Evolutionary conservation across 495 filamentous ascomycete genomes (phyloP), one percentile per base, ranked within the genome.

Genomic region (Penicillium parvum): DNA sequence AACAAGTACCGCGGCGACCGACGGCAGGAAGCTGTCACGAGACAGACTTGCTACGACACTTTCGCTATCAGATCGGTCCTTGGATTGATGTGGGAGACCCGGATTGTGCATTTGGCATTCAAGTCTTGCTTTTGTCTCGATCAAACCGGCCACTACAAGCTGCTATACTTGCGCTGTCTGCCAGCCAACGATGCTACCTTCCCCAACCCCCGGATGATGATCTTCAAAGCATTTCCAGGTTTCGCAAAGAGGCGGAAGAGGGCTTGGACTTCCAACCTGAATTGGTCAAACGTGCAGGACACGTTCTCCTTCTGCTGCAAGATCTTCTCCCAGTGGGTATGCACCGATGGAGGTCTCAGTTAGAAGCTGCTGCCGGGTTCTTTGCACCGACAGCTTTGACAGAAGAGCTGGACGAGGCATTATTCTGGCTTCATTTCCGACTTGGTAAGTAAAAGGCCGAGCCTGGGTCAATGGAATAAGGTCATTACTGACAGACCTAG

Each of bases 61-160:
- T 60, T 15, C 53, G 57, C 6, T 60, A 60, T 20, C 47, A 53
- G 8, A 34, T 60, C 14, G 46, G 53, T 18, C 57, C 57, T 8
- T 60, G 57, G 57, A 57, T 60, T 14, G 57, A 60, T 16, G 45
- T 45, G 1, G 57, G 57, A 9, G 57, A 60, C 12, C 50, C 57
- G 4, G 48, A 51, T 21, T 52, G 54, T 21, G 50, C 57, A 2
- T 41, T 60, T 4, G 53, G 53, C 1, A 37, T 57, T 1, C 47
- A 54, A 10, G 47, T 47, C 5, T 39, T 60, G 4, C 53, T 60
- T n/a, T 50, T 54, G 9, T 57, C 47, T 6, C 41, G 57, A 20
- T 46, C 50, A 0, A 57, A 52, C 15, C 17, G 53, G 23, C 32
- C 50, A 9, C 16, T 60, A 7, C 57, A 60, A 23, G 37, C 44